A percentile compares a stretch with the other conserved stretches of the same genome.
phyloP scores from a whole-genome alignment of 495 filamentous ascomycete genomes.

The Aspergillus kassunensis region DNA sequence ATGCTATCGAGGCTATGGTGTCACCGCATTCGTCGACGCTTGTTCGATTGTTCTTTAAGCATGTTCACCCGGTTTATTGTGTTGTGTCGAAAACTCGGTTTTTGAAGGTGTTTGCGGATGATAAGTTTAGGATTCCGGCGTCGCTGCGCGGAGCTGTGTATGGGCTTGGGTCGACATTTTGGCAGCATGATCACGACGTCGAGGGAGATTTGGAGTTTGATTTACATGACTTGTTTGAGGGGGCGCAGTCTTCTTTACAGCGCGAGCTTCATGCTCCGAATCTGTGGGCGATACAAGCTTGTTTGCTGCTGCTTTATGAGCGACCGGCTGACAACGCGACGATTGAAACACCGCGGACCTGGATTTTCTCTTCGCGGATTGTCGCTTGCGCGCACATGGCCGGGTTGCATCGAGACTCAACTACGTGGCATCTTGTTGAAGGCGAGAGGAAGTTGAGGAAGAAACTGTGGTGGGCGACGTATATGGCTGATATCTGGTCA shows the following conservation, averaged over 20 bases:
- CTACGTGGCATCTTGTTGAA: neutral
- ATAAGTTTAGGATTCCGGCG: neutral
- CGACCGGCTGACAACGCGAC: constrained; percentile 6
- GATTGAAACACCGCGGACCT: constrained; percentile 5
- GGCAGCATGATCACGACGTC: neutral
- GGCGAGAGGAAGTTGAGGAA: constrained; percentile 2
- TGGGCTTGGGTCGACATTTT: constrained; percentile 1
- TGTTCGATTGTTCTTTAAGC: constrained; percentile 3
- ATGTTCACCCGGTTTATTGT: constrained; percentile 5
- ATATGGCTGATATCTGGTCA: constrained; percentile 5
- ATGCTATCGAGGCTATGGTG: constrained; percentile 4
- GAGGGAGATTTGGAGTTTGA: neutral
- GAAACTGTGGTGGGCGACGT: constrained; percentile 7
- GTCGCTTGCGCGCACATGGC: constrained; percentile 4
- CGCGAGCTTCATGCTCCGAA: constrained; percentile 4
- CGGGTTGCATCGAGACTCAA: neutral
- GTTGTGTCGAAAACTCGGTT: constrained; percentile 6
- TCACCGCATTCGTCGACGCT: constrained; percentile 1
- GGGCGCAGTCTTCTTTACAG: constrained; percentile 3
- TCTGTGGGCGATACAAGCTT: constrained; percentile 3
- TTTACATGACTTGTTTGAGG: constrained; percentile 3
- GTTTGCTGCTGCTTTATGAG: constrained; percentile 2
- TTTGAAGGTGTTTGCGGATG: neutral
- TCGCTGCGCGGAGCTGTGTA: constrained; percentile 4
- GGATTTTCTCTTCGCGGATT: constrained; percentile 1